Conservation (phyloP, 1,284 basidiomycete species). For the Caloboletus inedulis region DNA sequence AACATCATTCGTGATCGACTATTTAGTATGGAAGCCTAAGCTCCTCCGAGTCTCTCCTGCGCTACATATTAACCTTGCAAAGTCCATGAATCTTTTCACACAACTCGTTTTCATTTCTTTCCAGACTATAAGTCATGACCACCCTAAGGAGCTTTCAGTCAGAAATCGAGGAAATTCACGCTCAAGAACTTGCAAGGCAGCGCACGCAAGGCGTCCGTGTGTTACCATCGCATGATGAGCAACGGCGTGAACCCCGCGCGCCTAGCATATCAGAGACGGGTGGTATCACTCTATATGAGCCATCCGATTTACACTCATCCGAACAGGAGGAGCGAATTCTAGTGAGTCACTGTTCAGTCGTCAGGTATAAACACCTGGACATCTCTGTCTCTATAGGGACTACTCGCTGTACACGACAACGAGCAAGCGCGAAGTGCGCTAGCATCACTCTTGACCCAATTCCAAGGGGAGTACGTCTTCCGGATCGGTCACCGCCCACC, state of each 20-base stretch:
- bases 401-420: constrained; percentile 44
- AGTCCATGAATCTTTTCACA: constrained; percentile 18
- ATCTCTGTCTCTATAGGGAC: constrained; percentile 36
- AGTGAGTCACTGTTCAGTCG: constrained; percentile 39
- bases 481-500: constrained; percentile 65
- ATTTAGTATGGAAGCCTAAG: constrained; percentile 1
- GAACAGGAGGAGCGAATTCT: constrained; percentile 59
- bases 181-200: constrained; percentile 61
- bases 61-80: constrained; percentile 4
- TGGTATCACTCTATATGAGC: neutral
- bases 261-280: neutral
- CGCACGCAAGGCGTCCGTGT: constrained; percentile 30
- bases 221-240: constrained; percentile 32
- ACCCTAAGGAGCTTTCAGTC: constrained; percentile 66
- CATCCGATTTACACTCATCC: constrained; percentile 29
- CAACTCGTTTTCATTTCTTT: neutral
- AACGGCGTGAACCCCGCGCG: constrained; percentile 7
- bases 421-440: constrained; percentile 59
- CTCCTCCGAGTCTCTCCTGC: neutral
- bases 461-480: constrained; percentile 67
- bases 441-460: constrained; percentile 61
- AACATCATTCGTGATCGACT: neutral
- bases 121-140: constrained; percentile 42
- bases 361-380: neutral
- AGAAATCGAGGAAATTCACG: constrained; percentile 71